phyloP scores from a whole-genome alignment of 306 rosid genomes.

The Vicia faba region DNA sequence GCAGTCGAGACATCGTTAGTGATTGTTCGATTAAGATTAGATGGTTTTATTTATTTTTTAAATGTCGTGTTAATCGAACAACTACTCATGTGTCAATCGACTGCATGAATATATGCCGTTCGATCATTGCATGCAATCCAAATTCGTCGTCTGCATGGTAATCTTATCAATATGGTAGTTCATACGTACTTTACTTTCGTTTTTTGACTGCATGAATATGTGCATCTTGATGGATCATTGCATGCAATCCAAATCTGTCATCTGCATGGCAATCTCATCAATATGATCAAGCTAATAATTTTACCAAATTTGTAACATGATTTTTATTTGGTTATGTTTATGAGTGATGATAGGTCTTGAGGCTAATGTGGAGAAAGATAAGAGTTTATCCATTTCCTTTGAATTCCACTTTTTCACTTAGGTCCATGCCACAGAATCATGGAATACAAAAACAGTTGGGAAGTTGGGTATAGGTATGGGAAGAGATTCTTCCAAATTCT shows the following conservation, averaged over 20 bases:
- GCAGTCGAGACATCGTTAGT: background rate
- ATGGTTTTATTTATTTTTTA: background rate
- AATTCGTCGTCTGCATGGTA: background rate
- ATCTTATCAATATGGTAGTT: too few species aligned
- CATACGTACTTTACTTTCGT: too few species aligned
- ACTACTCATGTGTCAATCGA: background rate
- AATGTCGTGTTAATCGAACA: background rate
- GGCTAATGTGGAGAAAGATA: constrained; percentile 60
- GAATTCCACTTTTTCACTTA: constrained; percentile 38
- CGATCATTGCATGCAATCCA: background rate
- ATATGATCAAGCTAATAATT: too few species aligned
- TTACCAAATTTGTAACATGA: constrained; percentile 6
- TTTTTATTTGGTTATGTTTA: constrained; percentile 12
- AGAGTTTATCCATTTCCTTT: constrained; percentile 58
- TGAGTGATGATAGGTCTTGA: constrained; percentile 24
- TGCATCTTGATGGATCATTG: background rate
- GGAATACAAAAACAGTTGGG: constrained; percentile 43
- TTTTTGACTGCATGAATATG: background rate
- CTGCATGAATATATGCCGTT: background rate
- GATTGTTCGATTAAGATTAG: background rate
- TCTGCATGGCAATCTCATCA: too few species aligned
- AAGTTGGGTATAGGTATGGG: constrained; percentile 26
- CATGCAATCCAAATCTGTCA: background rate
- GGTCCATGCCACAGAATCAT: constrained; percentile 60
- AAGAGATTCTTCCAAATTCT: constrained; percentile 34